phyloP scores from a whole-genome alignment of 1,284 basidiomycete genomes.

The Irpex lacteus region DNA sequence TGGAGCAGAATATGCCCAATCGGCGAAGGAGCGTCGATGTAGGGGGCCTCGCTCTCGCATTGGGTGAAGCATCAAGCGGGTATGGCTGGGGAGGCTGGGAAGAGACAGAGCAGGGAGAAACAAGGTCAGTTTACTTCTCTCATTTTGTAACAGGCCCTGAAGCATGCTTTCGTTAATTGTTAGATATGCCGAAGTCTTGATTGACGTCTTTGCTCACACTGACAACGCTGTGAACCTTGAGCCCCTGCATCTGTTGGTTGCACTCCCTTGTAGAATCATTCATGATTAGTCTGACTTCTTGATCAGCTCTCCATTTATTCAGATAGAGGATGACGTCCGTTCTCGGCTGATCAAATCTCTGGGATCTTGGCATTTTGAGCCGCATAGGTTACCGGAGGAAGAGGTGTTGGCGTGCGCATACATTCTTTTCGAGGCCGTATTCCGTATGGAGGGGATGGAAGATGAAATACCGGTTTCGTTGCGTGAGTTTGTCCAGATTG shows the following conservation, averaged over 20 bases:
- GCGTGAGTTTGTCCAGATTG: slow-evolving; percentile 45
- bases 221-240: slow-evolving; percentile 66
- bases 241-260: slow-evolving; percentile 31
- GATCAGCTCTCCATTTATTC: slow-evolving; percentile 26
- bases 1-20: neutral
- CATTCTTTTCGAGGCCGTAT: slow-evolving; percentile 74
- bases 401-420: slow-evolving; percentile 81
- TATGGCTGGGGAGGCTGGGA: slow-evolving; percentile 75
- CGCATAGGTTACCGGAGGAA: slow-evolving; percentile 74
- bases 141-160: slow-evolving; percentile 7
- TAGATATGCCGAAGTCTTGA: slow-evolving; percentile 74
- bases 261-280: slow-evolving; percentile 11
- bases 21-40: slow-evolving; percentile 75
- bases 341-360: slow-evolving; percentile 61
- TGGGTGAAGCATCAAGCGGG: slow-evolving; percentile 59
- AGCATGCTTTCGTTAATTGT: slow-evolving; percentile 9
- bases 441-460: slow-evolving; percentile 72
- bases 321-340: slow-evolving; percentile 35
- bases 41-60: slow-evolving; percentile 78
- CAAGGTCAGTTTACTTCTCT: slow-evolving; percentile 45
- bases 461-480: slow-evolving; percentile 63
- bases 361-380: slow-evolving; percentile 85
- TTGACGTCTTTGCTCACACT: slow-evolving; percentile 81
- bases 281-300: neutral
- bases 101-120: slow-evolving; percentile 48